These are phyloP conservation scores for Ustilago nuda DNA, from an alignment of 1,284 basidiomycete genomes.

Conservation along the genomic window DNA sequence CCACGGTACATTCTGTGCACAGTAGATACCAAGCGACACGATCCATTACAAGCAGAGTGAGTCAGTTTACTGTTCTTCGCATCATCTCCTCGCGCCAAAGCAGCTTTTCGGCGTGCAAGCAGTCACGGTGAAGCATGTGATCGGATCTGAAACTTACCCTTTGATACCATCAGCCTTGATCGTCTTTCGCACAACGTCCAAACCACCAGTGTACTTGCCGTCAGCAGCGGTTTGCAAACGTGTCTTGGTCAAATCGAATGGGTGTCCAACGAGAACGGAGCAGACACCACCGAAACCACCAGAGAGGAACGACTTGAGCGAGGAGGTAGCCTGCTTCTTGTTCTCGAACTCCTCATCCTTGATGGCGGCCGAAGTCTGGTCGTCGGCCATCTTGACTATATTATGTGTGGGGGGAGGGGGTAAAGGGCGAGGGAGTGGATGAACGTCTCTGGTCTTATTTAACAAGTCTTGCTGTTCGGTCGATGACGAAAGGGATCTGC, in stretches of 20 bases:
- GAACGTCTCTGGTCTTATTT: background rate
- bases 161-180: constrained; percentile 86
- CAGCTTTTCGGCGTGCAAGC: background rate
- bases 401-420: constrained; percentile 10
- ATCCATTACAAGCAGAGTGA: background rate
- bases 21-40: background rate
- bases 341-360: constrained; percentile 56
- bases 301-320: constrained; percentile 68
- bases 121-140: background rate
- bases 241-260: constrained; percentile 97
- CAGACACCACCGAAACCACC: constrained; percentile 91
- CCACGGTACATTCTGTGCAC: constrained; percentile 86
- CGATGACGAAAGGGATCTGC: background rate
- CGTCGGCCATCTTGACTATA: constrained; percentile 56
- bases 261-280: constrained; percentile 92
- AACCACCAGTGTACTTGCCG: constrained; percentile 88
- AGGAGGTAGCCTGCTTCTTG: constrained; percentile 60
- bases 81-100: background rate
- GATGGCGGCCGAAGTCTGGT: constrained; percentile 52
- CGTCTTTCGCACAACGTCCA: constrained; percentile 93
- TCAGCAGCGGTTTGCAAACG: constrained; percentile 88
- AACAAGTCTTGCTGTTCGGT: background rate
- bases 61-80: background rate
- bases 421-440: background rate
- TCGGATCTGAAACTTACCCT: constrained; percentile 74